Base-by-base conservation (phyloP, 1,284 basidiomycete species). In the Sporisorium iseilematis-ciliati region DNA sequence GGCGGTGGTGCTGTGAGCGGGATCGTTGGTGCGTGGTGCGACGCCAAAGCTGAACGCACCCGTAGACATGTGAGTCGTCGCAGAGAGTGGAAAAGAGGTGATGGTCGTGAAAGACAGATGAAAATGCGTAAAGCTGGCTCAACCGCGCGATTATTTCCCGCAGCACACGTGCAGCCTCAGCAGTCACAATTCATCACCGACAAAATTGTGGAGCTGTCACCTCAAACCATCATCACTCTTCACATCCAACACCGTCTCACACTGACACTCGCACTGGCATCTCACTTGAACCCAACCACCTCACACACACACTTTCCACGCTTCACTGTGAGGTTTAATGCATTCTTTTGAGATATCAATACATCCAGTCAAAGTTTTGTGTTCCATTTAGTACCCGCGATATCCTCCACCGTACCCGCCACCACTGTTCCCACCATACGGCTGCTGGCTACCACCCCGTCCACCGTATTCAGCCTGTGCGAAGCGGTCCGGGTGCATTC, bases 401-500 rank as follows among this genome's bases (percentile, higher is more conserved):
- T 62, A 43, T 7, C 50, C 45, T 57, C 63, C 63, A 3, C 57
- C 51, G 23, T 65, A 66, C 14, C 57, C 64, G 20, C 61, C 49
- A 26, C 53, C 55, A 23, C 52, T 56, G n/a, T 51, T 42, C 3
- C 52, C 56, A 38, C 54, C 42, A 25, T 62, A 59, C 12, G 40
- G 41, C 25, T 46, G 58, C 41, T 71, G 62, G 23, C 18, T 29
- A 14, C 25, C 23, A n/a, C 57, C 29, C 31, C 41, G 12, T 7
- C 76, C 74, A 10, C 77, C 73, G n/a, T 61, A 65, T 14, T 65
- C 54, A 16, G 70, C 67, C 56, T 78, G 76, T 2, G 72, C 72
- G 42, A 70, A 66, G 20, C 78, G 66, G 38, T 79, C 78, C 11
- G 78, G 78, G 63, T 79, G 78, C 68, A 79, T 79, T 5, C 77